phyloP scores from a whole-genome alignment of 345 rosid genomes.

The Hypericum perforatum region DNA sequence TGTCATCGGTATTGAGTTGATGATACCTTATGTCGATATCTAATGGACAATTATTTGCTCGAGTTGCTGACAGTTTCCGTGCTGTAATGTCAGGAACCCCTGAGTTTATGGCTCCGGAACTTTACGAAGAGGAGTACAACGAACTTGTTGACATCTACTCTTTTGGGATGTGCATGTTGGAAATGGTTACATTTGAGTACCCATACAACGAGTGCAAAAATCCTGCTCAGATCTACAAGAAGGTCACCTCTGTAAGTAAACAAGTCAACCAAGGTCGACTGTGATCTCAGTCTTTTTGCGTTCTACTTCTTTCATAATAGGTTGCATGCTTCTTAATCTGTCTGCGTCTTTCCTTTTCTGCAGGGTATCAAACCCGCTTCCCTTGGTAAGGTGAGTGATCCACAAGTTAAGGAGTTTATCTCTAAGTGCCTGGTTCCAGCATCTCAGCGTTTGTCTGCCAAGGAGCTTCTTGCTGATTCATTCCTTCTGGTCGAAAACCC shows the following conservation, averaged over 20 bases:
- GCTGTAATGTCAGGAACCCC: conserved; percentile 15
- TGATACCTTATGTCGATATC: neutral
- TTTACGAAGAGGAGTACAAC: conserved; percentile 19
- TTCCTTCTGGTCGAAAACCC: conserved; percentile 10
- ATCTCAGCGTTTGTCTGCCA: conserved; percentile 11
- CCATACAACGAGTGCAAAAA: conserved; percentile 19
- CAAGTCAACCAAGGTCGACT: too few species aligned
- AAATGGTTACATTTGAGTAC: conserved; percentile 22
- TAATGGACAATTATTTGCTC: neutral
- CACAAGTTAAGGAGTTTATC: conserved; percentile 11
- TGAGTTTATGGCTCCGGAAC: conserved; percentile 24
- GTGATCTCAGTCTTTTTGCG: neutral
- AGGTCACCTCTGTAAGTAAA: conserved; percentile 17
- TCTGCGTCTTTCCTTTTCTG: neutral
- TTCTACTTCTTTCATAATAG: neutral
- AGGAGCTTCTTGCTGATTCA: conserved; percentile 49
- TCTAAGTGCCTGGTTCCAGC: conserved; percentile 17
- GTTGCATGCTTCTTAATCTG: neutral
- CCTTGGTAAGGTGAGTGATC: conserved; percentile 14
- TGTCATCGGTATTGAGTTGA: conserved; percentile 17
- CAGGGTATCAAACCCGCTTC: conserved; percentile 19
- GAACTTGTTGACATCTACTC: conserved; percentile 23
- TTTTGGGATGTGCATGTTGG: conserved; percentile 22
- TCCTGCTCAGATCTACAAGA: conserved; percentile 20
- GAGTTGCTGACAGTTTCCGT: too few species aligned